A percentile compares a stretch with the other conserved stretches of the same genome.
phyloP scores from a whole-genome alignment of 768 basidiomycete species.

The Tulasnella sp. region DNA sequence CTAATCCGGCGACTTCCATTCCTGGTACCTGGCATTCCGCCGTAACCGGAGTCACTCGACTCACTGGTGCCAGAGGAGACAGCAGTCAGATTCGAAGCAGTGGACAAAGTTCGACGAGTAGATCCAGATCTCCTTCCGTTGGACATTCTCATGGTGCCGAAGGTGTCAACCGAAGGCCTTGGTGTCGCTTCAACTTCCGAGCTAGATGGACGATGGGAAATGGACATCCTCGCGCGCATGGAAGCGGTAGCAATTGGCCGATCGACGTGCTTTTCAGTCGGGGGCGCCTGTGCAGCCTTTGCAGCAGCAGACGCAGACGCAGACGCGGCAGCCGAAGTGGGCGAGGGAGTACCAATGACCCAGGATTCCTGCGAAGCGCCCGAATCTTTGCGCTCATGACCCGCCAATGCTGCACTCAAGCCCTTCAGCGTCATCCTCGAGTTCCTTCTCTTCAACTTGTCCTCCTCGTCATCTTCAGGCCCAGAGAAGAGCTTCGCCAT shows the following conservation, averaged over 20 bases:
- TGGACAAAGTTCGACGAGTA: not conserved
- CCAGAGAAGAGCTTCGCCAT: constrained; percentile 42
- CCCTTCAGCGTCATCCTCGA: constrained; percentile 40
- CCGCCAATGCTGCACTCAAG: constrained; percentile 30
- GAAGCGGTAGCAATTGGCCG: not conserved
- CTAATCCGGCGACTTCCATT: not conserved
- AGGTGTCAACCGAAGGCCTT: constrained; percentile 1
- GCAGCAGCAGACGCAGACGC: not conserved
- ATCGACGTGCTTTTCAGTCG: not conserved
- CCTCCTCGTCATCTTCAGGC: not conserved
- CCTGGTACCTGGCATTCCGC: not conserved
- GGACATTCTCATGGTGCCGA: not conserved
- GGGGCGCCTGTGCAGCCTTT: not conserved
- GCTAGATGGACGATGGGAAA: not conserved
- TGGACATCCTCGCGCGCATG: not conserved
- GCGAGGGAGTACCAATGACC: constrained; percentile 13
- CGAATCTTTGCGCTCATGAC: not conserved
- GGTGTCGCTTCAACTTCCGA: not conserved
- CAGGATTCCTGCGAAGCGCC: constrained; percentile 13
- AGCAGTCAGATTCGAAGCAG: not conserved
- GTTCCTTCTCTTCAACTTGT: not conserved
- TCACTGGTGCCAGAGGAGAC: not conserved
- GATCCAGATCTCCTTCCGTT: not conserved
- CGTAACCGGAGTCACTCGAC: not conserved
- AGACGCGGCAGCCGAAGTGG: not conserved